Conservation (phyloP, 1,284 basidiomycete genomes). For the Crepidotus sp. region DNA sequence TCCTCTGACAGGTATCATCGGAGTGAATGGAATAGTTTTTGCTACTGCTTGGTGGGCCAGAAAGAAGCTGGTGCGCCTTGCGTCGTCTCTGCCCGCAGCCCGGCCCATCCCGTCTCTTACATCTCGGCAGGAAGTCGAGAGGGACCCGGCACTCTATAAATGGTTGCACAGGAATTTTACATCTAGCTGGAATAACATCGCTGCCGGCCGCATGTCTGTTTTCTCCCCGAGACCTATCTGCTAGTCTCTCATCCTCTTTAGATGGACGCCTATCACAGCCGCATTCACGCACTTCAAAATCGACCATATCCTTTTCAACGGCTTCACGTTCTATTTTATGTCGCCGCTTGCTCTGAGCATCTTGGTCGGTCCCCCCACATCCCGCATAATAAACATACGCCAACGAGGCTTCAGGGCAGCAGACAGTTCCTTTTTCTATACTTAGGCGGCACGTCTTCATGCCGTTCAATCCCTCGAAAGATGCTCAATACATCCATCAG, state of each 20-base stretch:
- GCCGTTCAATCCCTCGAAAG: background rate
- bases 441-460: conserved; percentile 47
- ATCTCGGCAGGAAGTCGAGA: conserved; percentile 24
- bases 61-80: conserved; percentile 28
- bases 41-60: conserved; percentile 32
- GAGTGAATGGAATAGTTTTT: conserved; percentile 33
- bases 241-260: conserved; percentile 24
- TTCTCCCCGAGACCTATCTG: background rate
- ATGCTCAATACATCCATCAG: conserved; percentile 25
- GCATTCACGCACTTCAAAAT: conserved; percentile 45
- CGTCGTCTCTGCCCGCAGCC: background rate
- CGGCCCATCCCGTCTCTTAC: background rate
- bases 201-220: conserved; percentile 60
- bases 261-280: conserved; percentile 75
- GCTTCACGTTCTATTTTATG: conserved; percentile 74
- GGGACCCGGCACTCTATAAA: conserved; percentile 41
- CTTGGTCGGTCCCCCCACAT: conserved; percentile 26
- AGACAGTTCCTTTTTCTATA: conserved; percentile 70
- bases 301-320: conserved; percentile 70
- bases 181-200: conserved; percentile 54
- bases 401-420: conserved; percentile 36
- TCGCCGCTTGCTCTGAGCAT: conserved; percentile 60
- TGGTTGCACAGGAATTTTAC: conserved; percentile 70
- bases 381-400: background rate
- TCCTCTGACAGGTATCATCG: too few species aligned